phyloP scores from a whole-genome alignment of 306 rosid genomes.

The Rubus parviflorus region DNA sequence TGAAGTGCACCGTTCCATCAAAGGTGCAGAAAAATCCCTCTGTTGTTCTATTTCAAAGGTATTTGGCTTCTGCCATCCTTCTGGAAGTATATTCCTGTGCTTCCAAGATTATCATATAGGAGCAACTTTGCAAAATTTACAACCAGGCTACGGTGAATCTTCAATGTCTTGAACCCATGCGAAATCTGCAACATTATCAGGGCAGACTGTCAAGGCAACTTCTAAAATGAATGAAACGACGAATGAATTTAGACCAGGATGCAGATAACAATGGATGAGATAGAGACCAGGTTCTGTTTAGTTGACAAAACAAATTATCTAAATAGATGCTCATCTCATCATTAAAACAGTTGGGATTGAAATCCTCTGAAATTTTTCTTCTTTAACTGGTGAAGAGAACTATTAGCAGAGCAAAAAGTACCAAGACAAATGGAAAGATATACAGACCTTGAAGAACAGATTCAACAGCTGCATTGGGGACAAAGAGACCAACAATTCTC shows the following conservation, averaged over 20 bases:
- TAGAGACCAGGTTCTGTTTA: background rate
- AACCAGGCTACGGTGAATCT: slow-evolving; percentile 23
- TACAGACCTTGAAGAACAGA: slow-evolving; percentile 84
- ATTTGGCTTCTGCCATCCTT: slow-evolving; percentile 31
- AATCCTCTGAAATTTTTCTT: background rate
- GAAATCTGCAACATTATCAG: slow-evolving; percentile 53
- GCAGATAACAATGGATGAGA: background rate
- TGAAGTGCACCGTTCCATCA: slow-evolving; percentile 50
- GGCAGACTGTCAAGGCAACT: background rate
- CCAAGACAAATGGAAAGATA: background rate
- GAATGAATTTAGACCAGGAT: background rate
- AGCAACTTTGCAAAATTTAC: slow-evolving; percentile 18
- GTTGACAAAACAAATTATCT: background rate
- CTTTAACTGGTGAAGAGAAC: background rate
- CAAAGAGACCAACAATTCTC: slow-evolving; percentile 90
- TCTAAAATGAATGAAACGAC: background rate
- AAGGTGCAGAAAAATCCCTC: slow-evolving; percentile 39
- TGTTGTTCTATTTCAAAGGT: slow-evolving; percentile 25
- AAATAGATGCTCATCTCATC: background rate
- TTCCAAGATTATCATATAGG: slow-evolving; percentile 1
- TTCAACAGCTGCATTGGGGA: slow-evolving; percentile 94
- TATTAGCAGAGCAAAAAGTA: background rate
- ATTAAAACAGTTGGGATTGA: background rate
- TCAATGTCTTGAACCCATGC: slow-evolving; percentile 92
- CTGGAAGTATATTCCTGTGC: slow-evolving; percentile 25